Percentiles rank a stretch among this genome's conserved stretches.
These are phyloP conservation scores for Pueraria montana DNA, from an alignment of 306 rosid species.

Conservation along the genomic window DNA sequence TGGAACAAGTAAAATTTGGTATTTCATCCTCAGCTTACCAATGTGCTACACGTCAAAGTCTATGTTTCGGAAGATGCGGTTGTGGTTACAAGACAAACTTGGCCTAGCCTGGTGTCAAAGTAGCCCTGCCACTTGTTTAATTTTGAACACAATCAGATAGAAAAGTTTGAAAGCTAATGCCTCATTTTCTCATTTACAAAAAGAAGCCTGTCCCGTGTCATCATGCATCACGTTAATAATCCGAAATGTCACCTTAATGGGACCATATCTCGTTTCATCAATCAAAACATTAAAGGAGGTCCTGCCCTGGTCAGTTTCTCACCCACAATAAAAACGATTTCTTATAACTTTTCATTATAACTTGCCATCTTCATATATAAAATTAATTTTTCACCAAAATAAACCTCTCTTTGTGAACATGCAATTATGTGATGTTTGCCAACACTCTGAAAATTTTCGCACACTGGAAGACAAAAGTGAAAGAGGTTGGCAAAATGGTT, in stretches of 20 bases:
- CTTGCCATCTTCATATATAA: neutral
- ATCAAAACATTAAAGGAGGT: neutral
- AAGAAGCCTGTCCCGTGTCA: constrained; percentile 34
- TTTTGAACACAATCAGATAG: constrained; percentile 25
- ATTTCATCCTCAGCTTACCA: constrained; percentile 16
- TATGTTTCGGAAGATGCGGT: neutral
- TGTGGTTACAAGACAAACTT: constrained; percentile 42
- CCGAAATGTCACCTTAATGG: constrained; percentile 16
- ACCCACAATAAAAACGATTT: neutral
- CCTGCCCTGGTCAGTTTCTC: neutral
- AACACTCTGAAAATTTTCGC: neutral
- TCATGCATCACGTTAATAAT: constrained; percentile 39
- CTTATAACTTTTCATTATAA: neutral
- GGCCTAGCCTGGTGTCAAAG: constrained; percentile 44
- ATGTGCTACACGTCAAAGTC: constrained; percentile 20
- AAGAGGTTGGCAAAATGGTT: constrained; percentile 34
- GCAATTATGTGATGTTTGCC: neutral
- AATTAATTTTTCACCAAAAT: neutral
- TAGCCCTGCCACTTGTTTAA: constrained; percentile 53
- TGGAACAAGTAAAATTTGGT: constrained; percentile 33
- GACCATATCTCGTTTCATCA: constrained; percentile 38
- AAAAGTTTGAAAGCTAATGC: neutral
- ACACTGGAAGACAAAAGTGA: neutral
- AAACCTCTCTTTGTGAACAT: neutral
- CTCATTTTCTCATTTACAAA: constrained; percentile 35